Base-by-base conservation (phyloP, 2,329 filamentous ascomycete species). In the Penicillium sclerotiorum region DNA sequence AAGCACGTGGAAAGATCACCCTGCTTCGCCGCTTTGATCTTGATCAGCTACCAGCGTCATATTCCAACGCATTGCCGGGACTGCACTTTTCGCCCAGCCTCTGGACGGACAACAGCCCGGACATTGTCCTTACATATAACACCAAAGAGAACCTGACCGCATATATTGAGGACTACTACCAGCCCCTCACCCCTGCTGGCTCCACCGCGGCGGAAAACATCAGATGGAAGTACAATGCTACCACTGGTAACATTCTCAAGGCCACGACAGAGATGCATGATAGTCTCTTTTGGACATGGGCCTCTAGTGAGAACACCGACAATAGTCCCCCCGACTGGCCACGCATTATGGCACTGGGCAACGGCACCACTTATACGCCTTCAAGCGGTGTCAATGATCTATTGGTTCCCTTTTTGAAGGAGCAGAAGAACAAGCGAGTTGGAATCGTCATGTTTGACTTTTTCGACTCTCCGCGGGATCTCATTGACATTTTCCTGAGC, bases 361-460 rank as follows among this genome's bases (percentile, higher is more conserved):
- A 74, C 38, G 70, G 65, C 2, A 61, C 65, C 3, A 60, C 58
- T 0, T 56, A 59, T 8, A 75, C 73, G 22, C 73, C 71, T 1
- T 36, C 60, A 1, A 70, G 70, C 1, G 77, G 77, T 4, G 72
- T 81, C 0, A 80, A 81, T 53, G 61, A 77, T 15, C 65, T 68
- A 39, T 54, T 80, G 2, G 47, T 73, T 5, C 49, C 63, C 1
- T 65, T 73, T 20, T 54, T 80, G 21, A 50, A 66, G 43, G 38
- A 53, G 3, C 53, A 73, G 49, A 68, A 64, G 37, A 75, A 76
- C 2, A 71, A 74, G 59, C 68, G 78, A 43, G 42, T 80, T n/a
- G 78, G 78, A 0, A 75, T 80, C 52, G 72, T 80, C 12, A 78
- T 81, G 66, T 72, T 81, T 61, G 78, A 80, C 56, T 80, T 77